phyloP scores from a whole-genome alignment of 2,329 filamentous ascomycete species.

The Xylariaceae sp. region DNA sequence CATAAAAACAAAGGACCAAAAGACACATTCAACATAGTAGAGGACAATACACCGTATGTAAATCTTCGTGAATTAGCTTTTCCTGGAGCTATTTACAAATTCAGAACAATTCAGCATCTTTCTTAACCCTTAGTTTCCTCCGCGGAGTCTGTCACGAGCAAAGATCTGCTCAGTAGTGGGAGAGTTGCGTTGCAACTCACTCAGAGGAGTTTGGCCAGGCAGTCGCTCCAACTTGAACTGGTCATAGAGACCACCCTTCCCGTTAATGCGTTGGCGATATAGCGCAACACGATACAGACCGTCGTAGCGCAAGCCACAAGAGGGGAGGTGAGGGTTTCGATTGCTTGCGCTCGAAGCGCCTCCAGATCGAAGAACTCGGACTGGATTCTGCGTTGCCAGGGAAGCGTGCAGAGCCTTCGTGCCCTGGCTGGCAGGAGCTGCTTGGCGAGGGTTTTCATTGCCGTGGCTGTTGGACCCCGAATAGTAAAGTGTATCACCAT shows the following conservation, averaged over 20 bases:
- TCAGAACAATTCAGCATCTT: neutral
- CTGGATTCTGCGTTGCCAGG: conserved; percentile 14
- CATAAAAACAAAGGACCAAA: no score
- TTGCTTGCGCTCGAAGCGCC: conserved; percentile 7
- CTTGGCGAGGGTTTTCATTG: conserved; percentile 16
- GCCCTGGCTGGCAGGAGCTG: conserved; percentile 28
- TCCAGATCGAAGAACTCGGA: conserved; percentile 41
- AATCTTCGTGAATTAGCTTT: no score
- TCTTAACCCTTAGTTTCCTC: neutral
- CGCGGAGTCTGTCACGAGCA: conserved; percentile 8
- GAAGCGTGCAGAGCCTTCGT: conserved; percentile 36
- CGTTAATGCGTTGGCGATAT: conserved; percentile 25
- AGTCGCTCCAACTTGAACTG: conserved; percentile 35
- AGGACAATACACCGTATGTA: no score
- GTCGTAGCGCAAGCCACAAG: conserved; percentile 39
- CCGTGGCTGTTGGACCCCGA: conserved; percentile 30
- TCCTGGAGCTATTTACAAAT: no score
- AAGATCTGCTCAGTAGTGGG: conserved; percentile 31
- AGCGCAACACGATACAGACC: conserved; percentile 36
- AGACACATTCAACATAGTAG: no score
- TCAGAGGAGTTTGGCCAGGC: conserved; percentile 28
- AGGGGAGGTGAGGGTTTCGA: conserved; percentile 27
- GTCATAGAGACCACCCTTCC: conserved; percentile 39
- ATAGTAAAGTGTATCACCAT: conserved; percentile 26
- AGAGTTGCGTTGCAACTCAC: conserved; percentile 24